phyloP scores from a whole-genome alignment of 495 filamentous ascomycete genomes.

The Opeltia flavorubescens region DNA sequence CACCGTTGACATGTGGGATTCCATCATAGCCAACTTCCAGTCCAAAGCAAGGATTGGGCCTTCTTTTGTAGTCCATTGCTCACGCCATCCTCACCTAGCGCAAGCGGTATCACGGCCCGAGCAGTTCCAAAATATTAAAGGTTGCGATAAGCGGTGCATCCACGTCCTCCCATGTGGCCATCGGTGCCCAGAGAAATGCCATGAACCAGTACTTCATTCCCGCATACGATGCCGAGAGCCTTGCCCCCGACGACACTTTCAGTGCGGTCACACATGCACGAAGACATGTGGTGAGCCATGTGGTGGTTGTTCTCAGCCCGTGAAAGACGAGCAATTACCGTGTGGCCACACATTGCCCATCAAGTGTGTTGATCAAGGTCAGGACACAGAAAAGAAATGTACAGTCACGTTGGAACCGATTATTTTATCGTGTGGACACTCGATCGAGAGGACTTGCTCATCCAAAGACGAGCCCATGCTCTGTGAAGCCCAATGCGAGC shows the following conservation, averaged over 20 bases:
- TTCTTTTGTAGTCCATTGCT: conserved; percentile 44
- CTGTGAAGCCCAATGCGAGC: conserved; percentile 10
- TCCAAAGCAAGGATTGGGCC: conserved; percentile 36
- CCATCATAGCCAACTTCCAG: conserved; percentile 40
- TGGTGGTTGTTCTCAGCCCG: conserved; percentile 23
- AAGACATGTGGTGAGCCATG: conserved; percentile 37
- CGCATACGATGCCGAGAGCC: conserved; percentile 41
- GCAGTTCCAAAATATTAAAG: conserved; percentile 41
- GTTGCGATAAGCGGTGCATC: conserved; percentile 41
- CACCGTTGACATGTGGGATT: conserved; percentile 50
- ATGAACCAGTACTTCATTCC: conserved; percentile 45
- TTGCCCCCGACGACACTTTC: conserved; percentile 33
- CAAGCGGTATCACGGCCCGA: conserved; percentile 40
- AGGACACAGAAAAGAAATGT: conserved; percentile 15
- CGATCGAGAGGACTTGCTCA: conserved; percentile 6
- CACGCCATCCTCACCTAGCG: conserved; percentile 42
- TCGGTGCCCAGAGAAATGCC: conserved; percentile 44
- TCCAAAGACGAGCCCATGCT: neutral
- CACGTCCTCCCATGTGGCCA: conserved; percentile 50
- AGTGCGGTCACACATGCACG: conserved; percentile 45
- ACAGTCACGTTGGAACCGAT: conserved; percentile 18
- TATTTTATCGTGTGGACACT: conserved; percentile 40
- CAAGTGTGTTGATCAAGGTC: conserved; percentile 28
- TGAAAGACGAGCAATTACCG: conserved; percentile 29
- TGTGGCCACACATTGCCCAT: conserved; percentile 40